A percentile compares a stretch with the other conserved stretches of the same genome.
Evolutionary conservation across 2,329 filamentous ascomycete species (phyloP).

Genomic region (Basipetospora chlamydospora): DNA sequence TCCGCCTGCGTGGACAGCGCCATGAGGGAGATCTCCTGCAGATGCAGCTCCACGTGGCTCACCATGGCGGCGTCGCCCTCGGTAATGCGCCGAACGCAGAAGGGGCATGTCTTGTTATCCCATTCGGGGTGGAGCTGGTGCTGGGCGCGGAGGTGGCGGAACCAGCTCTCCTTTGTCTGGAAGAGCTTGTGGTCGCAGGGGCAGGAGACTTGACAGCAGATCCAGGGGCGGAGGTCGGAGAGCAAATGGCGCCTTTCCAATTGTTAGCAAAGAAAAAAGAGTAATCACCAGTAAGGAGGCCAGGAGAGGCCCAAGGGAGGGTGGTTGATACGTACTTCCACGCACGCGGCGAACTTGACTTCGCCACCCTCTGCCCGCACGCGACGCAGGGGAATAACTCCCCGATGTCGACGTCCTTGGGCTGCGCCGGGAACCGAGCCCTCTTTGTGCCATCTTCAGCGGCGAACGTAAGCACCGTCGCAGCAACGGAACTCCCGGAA

Average conservation of each 20-base stretch:
- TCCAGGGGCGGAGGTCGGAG: neutral
- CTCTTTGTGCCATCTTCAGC: neutral
- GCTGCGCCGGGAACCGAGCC: neutral
- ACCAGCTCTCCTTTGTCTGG: neutral
- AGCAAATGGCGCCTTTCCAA: neutral
- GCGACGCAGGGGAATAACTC: neutral
- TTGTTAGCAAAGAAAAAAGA: no score
- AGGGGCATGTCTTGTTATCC: neutral
- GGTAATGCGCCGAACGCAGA: neutral
- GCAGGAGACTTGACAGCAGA: neutral
- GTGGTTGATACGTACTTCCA: conserved; percentile 1
- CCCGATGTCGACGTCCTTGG: neutral
- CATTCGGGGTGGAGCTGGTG: neutral
- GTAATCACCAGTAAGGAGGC: no score
- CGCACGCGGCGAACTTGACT: neutral
- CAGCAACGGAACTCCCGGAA: neutral
- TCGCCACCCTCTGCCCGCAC: neutral
- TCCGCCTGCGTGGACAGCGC: neutral
- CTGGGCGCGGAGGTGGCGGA: neutral
- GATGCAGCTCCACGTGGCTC: neutral
- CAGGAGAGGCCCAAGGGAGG: no score
- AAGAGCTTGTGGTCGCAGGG: neutral
- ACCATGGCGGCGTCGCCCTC: neutral
- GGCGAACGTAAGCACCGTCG: neutral
- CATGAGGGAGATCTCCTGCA: neutral